Evolutionary conservation across 345 rosid genomes (phyloP), one percentile per base, ranked within the genome.

Genomic region (Reutealis trisperma): DNA sequence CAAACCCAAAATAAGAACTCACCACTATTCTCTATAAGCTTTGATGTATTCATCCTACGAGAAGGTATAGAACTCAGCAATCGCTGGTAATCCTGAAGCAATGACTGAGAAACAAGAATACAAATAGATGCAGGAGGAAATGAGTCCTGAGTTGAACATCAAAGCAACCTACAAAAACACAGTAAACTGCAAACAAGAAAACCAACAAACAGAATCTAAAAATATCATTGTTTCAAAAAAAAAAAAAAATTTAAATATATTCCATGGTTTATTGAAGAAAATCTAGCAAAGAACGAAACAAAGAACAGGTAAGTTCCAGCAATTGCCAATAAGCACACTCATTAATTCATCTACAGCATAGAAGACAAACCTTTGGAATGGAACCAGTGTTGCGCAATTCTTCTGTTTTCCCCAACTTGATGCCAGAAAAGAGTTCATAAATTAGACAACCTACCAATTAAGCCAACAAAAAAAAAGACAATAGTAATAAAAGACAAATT

Each of bases 41-140:
- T 96, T 65, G 98, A 83, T 71, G 97, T 86, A 83, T 96, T 96
- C 92, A 96, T 82, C 86, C 99, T 96, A 85, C 99, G 99, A 78
- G 97, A 87, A 77, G 99, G 98, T 90, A 80, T 85, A 84, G 99
- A 96, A 87, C 98, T 96, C 84, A 96, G 86, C 60, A 96, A 93
- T 77, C 99, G 93, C 87, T 96, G 99, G 86, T 96, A 96, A 93
- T 96, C 99, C 85, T 96, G 97, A 91, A 96, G 99, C 88, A 96
- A 89, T 82, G 98, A 91, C 99, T 96, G 97, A 85, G 85, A 73
- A 73, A 37, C 41, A 37, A 37, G 41, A 37, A 37, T 37, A 37
- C 41, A 30, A 58, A 15, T 21, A 82, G 79, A 78, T 83, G 72
- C 78, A 84, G 75, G 86, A 69, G 80, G 86, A 84, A 85, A 77